Evolutionary conservation across 163 green algal genomes (phyloP).

Genomic region (Chloroidium sp.): DNA sequence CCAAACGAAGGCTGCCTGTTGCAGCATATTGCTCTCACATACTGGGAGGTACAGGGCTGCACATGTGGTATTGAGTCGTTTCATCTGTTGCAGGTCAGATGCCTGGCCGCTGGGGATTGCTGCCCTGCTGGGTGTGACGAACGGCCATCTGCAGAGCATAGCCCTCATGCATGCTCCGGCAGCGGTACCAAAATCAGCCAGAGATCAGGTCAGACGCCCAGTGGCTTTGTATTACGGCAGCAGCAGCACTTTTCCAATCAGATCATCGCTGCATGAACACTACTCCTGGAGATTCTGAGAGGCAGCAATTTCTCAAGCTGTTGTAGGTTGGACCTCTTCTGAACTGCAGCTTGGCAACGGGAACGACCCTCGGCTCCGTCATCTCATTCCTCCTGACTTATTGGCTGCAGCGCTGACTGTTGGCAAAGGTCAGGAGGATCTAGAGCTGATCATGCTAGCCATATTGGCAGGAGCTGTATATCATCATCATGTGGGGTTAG

Average conservation of each 20-base stretch:
- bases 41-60: background rate
- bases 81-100: conserved; percentile 5
- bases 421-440: too few species aligned
- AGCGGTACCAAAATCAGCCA: background rate
- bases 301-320: too few species aligned
- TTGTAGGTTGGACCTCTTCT: background rate
- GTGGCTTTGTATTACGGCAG: too few species aligned
- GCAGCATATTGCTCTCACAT: background rate
- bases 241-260: too few species aligned
- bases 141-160: conserved; percentile 23
- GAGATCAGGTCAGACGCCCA: background rate
- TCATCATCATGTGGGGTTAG: too few species aligned
- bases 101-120: conserved; percentile 7
- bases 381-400: background rate
- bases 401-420: background rate
- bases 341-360: conserved; percentile 3
- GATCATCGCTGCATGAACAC: too few species aligned
- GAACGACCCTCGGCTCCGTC: background rate
- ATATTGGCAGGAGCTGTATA: too few species aligned
- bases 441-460: too few species aligned
- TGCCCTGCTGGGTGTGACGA: conserved; percentile 23
- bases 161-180: conserved; percentile 16
- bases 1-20: background rate
- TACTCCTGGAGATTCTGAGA: too few species aligned
- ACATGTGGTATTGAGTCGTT: background rate